Percentiles rank a stretch among this genome's conserved stretches.
Evolutionary conservation across 352 stramenopile genomes (phyloP).

Genomic region (Phytophthora chlamydospora): DNA sequence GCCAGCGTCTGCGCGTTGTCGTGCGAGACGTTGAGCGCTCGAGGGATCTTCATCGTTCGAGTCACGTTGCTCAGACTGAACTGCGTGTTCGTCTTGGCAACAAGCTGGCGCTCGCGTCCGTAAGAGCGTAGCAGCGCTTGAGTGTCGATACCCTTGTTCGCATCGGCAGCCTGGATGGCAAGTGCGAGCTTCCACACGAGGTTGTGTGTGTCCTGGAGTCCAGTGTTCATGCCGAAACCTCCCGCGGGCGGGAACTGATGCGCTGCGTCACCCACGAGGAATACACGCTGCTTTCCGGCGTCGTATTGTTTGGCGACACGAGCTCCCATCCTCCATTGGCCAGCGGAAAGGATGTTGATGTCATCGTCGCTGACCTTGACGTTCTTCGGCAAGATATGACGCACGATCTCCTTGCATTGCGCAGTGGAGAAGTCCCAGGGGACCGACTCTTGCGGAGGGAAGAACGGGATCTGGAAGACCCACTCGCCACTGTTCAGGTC

Average conservation of each 20-base stretch:
- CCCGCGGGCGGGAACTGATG: slow-evolving; percentile 93
- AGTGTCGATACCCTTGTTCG: slow-evolving; percentile 18
- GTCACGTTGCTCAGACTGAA: slow-evolving; percentile 86
- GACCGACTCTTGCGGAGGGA: slow-evolving; percentile 85
- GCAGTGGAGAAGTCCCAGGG: slow-evolving; percentile 60
- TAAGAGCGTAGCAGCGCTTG: slow-evolving; percentile 75
- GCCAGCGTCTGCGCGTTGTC: slow-evolving; percentile 70
- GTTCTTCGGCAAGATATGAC: slow-evolving; percentile 48
- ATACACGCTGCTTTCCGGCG: slow-evolving; percentile 58
- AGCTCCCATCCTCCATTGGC: slow-evolving; percentile 94
- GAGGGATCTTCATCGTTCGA: slow-evolving; percentile 86
- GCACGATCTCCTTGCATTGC: slow-evolving; percentile 65
- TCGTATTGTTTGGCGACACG: slow-evolving; percentile 91
- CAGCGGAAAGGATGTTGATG: slow-evolving; percentile 82
- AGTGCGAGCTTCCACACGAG: slow-evolving; percentile 92
- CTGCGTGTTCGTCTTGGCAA: slow-evolving; percentile 81
- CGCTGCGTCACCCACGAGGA: slow-evolving; percentile 92
- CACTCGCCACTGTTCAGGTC: slow-evolving; percentile 89
- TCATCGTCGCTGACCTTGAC: slow-evolving; percentile 42
- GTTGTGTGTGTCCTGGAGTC: slow-evolving; percentile 93
- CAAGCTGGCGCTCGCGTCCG: slow-evolving; percentile 72
- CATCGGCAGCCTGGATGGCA: slow-evolving; percentile 43
- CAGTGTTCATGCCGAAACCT: slow-evolving; percentile 94
- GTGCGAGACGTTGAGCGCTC: slow-evolving; percentile 82
- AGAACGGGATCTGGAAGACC: slow-evolving; percentile 94